Percentiles rank a stretch among this genome's conserved stretches.
Conservation (phyloP, 352 stramenopile genomes). For the Blastocystis sp. region DNA sequence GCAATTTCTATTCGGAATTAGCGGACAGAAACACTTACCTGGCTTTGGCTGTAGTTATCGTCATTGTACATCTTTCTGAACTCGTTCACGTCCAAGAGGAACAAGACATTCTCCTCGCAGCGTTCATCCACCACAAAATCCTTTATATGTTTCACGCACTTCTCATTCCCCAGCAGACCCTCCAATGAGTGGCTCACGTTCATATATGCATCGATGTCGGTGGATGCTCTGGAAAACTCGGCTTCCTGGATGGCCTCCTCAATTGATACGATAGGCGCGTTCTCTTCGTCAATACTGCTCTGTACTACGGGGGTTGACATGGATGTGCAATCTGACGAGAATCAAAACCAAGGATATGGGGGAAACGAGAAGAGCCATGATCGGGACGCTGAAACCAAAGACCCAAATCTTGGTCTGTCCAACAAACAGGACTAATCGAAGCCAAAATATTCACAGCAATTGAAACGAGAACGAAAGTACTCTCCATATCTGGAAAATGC, state of each 20-base stretch:
- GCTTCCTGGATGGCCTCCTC: constrained; percentile 5
- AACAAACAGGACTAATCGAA: neutral
- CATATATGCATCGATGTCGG: constrained; percentile 23
- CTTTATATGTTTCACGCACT: constrained; percentile 41
- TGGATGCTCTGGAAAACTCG: constrained; percentile 4
- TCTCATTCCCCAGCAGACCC: constrained; percentile 49
- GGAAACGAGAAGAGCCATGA: neutral
- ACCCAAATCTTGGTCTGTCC: neutral
- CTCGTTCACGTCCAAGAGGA: constrained; percentile 44
- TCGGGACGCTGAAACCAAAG: neutral
- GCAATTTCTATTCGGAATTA: constrained; percentile 6
- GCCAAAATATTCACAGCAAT: neutral
- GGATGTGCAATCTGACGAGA: neutral
- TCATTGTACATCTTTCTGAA: constrained; percentile 59
- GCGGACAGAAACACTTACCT: neutral
- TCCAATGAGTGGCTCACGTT: constrained; percentile 30
- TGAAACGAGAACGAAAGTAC: neutral
- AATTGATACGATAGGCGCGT: constrained; percentile 5
- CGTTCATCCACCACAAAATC: constrained; percentile 47
- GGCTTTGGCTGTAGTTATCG: constrained; percentile 13
- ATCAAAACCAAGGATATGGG: neutral
- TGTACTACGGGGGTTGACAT: neutral
- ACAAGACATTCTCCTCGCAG: constrained; percentile 47
- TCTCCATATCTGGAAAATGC: neutral
- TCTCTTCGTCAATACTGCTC: constrained; percentile 14